Evolutionary conservation across 1,139 yeast species (phyloP).

Genomic region (Saccharomycopsis phalli): DNA sequence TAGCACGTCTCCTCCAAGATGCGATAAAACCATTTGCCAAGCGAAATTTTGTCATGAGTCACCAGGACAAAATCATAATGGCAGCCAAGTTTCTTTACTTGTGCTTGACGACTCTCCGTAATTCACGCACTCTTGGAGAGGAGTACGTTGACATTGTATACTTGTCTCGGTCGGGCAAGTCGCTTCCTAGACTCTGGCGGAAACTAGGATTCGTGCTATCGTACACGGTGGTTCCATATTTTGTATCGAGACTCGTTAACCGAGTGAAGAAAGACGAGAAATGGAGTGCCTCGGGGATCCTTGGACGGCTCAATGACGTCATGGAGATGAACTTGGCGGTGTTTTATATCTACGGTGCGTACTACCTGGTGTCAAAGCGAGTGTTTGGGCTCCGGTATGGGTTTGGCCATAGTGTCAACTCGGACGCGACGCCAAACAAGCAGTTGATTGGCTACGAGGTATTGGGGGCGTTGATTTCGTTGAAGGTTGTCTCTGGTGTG

Average conservation of each 20-base stretch:
- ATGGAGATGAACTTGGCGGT: slow-evolving; percentile 68
- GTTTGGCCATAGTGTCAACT: slow-evolving; percentile 46
- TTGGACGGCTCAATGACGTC: slow-evolving; percentile 24
- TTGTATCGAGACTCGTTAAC: slow-evolving; percentile 32
- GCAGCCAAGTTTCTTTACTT: slow-evolving; percentile 57
- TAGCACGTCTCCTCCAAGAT: slow-evolving; percentile 48
- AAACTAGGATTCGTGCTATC: slow-evolving; percentile 45
- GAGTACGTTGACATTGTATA: slow-evolving; percentile 85
- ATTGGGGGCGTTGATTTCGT: slow-evolving; percentile 51
- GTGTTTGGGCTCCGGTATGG: slow-evolving; percentile 74
- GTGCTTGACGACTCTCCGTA: slow-evolving; percentile 60
- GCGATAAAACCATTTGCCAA: slow-evolving; percentile 51
- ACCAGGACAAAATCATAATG: slow-evolving; percentile 55
- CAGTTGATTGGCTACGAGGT: slow-evolving; percentile 57
- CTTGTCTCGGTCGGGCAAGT: slow-evolving; percentile 43
- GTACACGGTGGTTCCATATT: slow-evolving; percentile 51
- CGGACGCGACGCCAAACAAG: slow-evolving; percentile 22
- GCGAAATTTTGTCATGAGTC: slow-evolving; percentile 52
- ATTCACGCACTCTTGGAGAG: slow-evolving; percentile 83
- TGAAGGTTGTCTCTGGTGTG: slow-evolving; percentile 9
- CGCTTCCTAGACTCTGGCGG: slow-evolving; percentile 40
- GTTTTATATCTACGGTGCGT: slow-evolving; percentile 75
- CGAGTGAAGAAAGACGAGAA: slow-evolving; percentile 18
- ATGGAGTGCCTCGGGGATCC: background rate
- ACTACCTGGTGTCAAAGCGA: slow-evolving; percentile 70